Percentiles rank a stretch among this genome's conserved stretches.
Conservation (phyloP, 257 asterid species). For the Haberlea rhodopensis region DNA sequence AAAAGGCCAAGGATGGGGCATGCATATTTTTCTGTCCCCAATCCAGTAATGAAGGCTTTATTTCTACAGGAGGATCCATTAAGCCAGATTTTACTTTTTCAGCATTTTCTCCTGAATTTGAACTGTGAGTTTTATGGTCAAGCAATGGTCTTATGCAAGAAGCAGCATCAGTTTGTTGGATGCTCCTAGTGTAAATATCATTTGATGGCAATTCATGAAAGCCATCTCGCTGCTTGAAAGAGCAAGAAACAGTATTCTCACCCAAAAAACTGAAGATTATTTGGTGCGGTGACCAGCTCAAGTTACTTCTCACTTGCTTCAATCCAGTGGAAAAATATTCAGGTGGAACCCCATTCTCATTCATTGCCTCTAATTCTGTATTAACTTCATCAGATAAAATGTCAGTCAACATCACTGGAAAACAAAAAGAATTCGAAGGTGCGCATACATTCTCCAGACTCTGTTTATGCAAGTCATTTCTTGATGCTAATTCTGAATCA, state of each 20-base stretch:
- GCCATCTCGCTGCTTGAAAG: slow-evolving; percentile 38
- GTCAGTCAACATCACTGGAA: slow-evolving; percentile 56
- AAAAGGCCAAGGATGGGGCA: slow-evolving; percentile 53
- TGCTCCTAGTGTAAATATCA: neutral
- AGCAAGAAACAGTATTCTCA: slow-evolving; percentile 56
- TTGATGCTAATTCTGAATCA: slow-evolving; percentile 29
- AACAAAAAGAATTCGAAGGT: slow-evolving; percentile 53
- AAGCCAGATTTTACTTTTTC: slow-evolving; percentile 32
- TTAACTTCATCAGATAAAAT: slow-evolving; percentile 27
- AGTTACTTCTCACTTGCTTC: slow-evolving; percentile 34
- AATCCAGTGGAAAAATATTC: slow-evolving; percentile 27
- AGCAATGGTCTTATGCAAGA: slow-evolving; percentile 35
- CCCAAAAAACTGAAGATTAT: slow-evolving; percentile 43
- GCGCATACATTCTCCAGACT: slow-evolving; percentile 43
- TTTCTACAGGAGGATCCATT: slow-evolving; percentile 48
- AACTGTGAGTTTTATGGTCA: slow-evolving; percentile 26
- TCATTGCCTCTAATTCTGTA: slow-evolving; percentile 25
- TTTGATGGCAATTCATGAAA: slow-evolving; percentile 3
- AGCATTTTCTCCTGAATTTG: slow-evolving; percentile 30
- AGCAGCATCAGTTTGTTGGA: slow-evolving; percentile 29
- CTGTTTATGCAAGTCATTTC: slow-evolving; percentile 26
- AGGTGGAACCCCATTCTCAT: slow-evolving; percentile 27
- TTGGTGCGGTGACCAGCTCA: slow-evolving; percentile 39
- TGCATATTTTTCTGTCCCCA: slow-evolving; percentile 68
- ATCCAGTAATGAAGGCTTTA: slow-evolving; percentile 57